These are phyloP conservation scores for Xanthoconium purpureum DNA, from an alignment of 768 basidiomycete genomes.

Conservation along the genomic window DNA sequence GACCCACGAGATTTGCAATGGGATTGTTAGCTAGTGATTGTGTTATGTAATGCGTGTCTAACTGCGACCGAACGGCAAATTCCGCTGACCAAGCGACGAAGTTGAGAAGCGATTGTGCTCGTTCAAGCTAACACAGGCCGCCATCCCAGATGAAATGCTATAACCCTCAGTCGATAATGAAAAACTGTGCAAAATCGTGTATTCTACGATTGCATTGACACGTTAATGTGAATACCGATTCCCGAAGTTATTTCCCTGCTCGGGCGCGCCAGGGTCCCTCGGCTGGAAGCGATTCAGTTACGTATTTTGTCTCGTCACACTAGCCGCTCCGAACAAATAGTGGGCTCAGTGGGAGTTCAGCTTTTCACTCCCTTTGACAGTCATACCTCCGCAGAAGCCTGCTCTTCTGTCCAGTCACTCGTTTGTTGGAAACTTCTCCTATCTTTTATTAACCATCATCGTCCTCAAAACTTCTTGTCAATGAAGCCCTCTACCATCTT, in stretches of 20 bases:
- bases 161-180: background rate
- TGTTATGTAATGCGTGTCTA: no score
- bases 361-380: constrained; percentile 2
- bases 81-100: no score
- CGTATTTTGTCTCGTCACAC: constrained; percentile 4
- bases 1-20: no score
- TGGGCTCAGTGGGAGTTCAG: background rate
- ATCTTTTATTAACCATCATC: background rate
- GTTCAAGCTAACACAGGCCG: background rate
- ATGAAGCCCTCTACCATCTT: constrained; percentile 31
- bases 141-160: background rate
- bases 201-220: no score
- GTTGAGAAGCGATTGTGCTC: background rate
- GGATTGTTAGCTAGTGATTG: no score
- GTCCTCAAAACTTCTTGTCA: background rate
- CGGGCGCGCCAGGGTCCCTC: background rate
- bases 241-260: no score
- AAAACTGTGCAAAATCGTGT: background rate
- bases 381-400: constrained; percentile 2
- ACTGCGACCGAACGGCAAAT: no score
- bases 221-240: background rate
- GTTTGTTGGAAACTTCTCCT: constrained; percentile 10
- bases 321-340: constrained; percentile 25
- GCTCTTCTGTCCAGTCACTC: constrained; percentile 21
- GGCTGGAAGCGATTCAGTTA: background rate